phyloP scores from a whole-genome alignment of 148 eudicot genomes.

The Rhododendron ferrugineum region DNA sequence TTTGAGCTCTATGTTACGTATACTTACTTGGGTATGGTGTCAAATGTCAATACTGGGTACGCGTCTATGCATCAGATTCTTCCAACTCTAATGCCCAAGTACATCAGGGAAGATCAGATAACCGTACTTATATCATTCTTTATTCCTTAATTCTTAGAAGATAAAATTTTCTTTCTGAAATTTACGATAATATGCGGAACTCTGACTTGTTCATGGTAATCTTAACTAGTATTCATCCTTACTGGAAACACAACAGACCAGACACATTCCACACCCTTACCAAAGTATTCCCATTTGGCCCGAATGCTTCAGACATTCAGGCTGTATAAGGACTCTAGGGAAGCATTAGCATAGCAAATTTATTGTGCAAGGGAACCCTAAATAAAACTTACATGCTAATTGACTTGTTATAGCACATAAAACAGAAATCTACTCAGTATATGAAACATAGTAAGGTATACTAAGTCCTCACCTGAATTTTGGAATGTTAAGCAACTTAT shows the following conservation, averaged over 20 bases:
- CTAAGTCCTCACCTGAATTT: conserved; percentile 63
- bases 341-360: conserved; percentile 1
- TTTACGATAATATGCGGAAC: neutral
- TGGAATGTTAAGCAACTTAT: conserved; percentile 55
- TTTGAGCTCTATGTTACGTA: neutral
- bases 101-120: neutral
- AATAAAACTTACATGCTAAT: neutral
- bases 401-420: neutral
- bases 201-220: neutral
- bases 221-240: neutral
- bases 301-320: neutral
- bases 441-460: neutral
- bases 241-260: neutral
- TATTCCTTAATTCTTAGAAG: neutral
- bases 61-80: neutral
- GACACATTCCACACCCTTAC: neutral
- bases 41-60: neutral
- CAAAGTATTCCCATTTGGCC: neutral
- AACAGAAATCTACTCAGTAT: neutral
- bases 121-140: neutral
- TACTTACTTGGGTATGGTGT: neutral
- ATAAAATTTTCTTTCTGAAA: neutral
- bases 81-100: neutral
- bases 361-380: neutral
- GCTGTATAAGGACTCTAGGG: neutral